Base-by-base conservation (phyloP, 2,329 filamentous ascomycete species). In the Aspergillus sp. region DNA sequence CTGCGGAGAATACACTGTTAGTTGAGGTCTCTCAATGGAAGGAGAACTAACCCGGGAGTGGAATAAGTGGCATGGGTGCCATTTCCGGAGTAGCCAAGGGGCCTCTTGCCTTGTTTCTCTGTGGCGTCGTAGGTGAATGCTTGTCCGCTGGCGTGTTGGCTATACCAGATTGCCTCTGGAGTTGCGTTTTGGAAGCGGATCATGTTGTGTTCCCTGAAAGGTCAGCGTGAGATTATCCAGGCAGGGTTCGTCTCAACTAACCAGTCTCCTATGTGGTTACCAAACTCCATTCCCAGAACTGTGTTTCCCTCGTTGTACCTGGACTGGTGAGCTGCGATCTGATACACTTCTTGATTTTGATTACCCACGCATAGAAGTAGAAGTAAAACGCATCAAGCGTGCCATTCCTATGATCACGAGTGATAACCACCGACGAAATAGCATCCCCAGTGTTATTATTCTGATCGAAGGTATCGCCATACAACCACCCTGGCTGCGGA, bases 1-100 rank as follows among this genome's bases (percentile, higher is more conserved):
- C 82, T 72, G 30, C 33, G 22, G 33, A 30, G 13, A 32, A 12
- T 42, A 38, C 45, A 20, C 10, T 19, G 22, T 22, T 23, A 15
- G 7, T 19, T 30, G 15, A 32, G n/a, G 13, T n/a, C 23, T 44
- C 12, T 33, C 13, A 13, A 9, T n/a, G 30, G 15, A n/a, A 15
- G 32, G 20, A 5, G 6, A 4, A 48, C 50, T 50, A 53, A 72
- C 70, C 71, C 83, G 10, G 64, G 44, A 5, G 75, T 79, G 15
- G 81, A 80, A 60, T 85, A 86, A 57, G 80, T 81, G 7, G 83
- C 83, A 62, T 86, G 83, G 0, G 76, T 78, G 7, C 83, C 83
- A 43, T 79, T 78, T 0, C 77, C 76, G 1, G 75, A 76, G 61
- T 82, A 86, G 20, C 71, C 69, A 25, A 84, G 65, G 1, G 82